Evolutionary conservation across 805 yeast species (phyloP).

Genomic region (Zygosaccharomyces bailii): DNA sequence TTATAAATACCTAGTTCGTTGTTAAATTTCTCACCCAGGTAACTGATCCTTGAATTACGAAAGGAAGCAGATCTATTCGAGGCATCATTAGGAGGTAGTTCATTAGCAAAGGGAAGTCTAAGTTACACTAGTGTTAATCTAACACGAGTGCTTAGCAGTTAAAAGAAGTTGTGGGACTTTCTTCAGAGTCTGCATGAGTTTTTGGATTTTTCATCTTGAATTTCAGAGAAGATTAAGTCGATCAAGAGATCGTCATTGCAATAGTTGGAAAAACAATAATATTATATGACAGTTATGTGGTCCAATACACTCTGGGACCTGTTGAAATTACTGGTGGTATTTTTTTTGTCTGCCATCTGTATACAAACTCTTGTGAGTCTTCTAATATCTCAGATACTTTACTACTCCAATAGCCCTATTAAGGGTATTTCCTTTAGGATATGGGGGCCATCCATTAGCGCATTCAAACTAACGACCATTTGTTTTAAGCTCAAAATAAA

Average conservation of each 20-base stretch:
- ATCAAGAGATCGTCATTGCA: not conserved
- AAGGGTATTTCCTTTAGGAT: constrained; percentile 19
- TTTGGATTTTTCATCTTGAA: not conserved
- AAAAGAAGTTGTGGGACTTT: not conserved
- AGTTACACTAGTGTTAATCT: too few relatives aligned
- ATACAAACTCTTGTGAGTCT: constrained; percentile 9
- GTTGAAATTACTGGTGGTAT: constrained; percentile 2
- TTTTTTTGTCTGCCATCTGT: constrained; percentile 4
- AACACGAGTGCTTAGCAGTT: not conserved
- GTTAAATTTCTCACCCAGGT: too few relatives aligned
- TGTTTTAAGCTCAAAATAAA: constrained; percentile 17
- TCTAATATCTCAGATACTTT: constrained; percentile 4
- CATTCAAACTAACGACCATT: constrained; percentile 13
- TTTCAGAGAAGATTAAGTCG: not conserved
- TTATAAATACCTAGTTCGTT: too few relatives aligned
- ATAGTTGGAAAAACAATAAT: not conserved
- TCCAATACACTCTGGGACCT: constrained; percentile 2
- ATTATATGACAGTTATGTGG: constrained; percentile 4
- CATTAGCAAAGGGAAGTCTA: not conserved
- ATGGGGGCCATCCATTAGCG: constrained; percentile 21
- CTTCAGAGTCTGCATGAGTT: constrained; percentile 1
- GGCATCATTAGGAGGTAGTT: not conserved
- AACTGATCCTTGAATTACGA: too few relatives aligned
- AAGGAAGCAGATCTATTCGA: not conserved
- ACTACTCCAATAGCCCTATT: constrained; percentile 9